A percentile compares a stretch with the other conserved stretches of the same genome.
These are phyloP conservation scores for Conringia planisiliqua DNA, from an alignment of 345 rosid species.

Conservation along the genomic window DNA sequence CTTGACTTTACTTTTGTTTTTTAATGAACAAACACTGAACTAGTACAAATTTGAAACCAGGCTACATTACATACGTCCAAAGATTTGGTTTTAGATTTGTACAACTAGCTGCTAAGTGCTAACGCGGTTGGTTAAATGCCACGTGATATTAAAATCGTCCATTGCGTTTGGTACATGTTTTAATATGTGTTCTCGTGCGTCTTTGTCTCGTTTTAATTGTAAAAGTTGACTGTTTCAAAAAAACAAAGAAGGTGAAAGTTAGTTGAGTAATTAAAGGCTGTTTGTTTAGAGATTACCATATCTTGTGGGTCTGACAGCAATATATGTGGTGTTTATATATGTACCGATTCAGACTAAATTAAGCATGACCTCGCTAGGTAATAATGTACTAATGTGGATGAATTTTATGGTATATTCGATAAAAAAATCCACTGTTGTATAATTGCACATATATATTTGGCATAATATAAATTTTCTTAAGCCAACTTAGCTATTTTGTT, in stretches of 20 bases:
- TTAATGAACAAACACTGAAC: neutral
- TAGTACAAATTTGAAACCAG: neutral
- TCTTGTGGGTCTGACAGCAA: neutral
- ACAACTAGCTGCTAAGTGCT: slow-evolving; percentile 8
- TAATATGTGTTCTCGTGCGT: slow-evolving; percentile 8
- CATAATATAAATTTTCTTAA: too few relatives aligned
- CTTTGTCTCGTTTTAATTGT: slow-evolving; percentile 23
- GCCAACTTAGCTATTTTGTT: too few relatives aligned
- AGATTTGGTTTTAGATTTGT: slow-evolving; percentile 14
- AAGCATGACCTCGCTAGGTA: neutral
- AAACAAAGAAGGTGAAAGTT: neutral
- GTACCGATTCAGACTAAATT: neutral
- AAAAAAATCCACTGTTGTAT: too few relatives aligned
- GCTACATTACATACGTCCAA: neutral
- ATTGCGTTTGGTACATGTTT: slow-evolving; percentile 9
- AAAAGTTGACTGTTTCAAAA: neutral
- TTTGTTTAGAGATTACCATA: neutral
- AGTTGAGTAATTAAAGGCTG: neutral
- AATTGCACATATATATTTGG: too few relatives aligned
- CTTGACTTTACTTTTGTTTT: neutral
- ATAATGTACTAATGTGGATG: neutral
- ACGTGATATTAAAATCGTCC: slow-evolving; percentile 15
- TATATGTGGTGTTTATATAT: neutral
- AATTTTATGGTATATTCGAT: too few relatives aligned
- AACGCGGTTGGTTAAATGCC: neutral